Base-by-base conservation (phyloP, 257 asterid species). In the Vinca minor region DNA sequence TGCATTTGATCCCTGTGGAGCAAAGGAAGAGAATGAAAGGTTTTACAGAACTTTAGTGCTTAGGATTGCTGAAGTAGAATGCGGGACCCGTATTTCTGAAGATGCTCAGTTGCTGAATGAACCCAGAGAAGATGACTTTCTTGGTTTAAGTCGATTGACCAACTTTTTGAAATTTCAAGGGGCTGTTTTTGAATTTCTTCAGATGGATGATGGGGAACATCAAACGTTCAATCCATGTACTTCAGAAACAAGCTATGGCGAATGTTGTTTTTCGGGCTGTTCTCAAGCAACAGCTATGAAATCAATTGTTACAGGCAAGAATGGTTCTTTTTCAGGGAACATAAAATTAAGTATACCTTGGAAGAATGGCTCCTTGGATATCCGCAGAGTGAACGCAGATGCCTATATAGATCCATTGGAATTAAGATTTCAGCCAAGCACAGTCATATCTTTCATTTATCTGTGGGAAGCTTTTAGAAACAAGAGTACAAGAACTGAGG, bases 311-410 rank as follows among this genome's bases (percentile, higher is more conserved):
- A 77, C 86, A 23, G 96, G 97, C 65, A 82, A 85, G 71, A 75
- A 74, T 38, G 94, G 82, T 44, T 97, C 96, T 8, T 86, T 93
- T 77, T 87, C 97, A 4, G 99, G 99, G 77, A 77, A 68, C 62
- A 82, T 93, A 14, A 87, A 80, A 77, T 69, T 87, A 62, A 83
- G 85, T 73, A 84, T 93, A 75, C 99, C 97, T 55, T 93, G 96
- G 99, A 83, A 86, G 77, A 86, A 87, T 77, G 97, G 99, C 62
- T 84, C 97, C 63, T 71, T 93, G 65, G 95, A 89, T 73, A 82
- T 83, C 66, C 73, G 74, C 68, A 86, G 78, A 69, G 97, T 93
- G 79, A 97, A 93, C 72, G 96, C 90, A 63, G 91, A 87, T 76
- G 89, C 88, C 78, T 75, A 71, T 44, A 69, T 89, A 57, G 92